A percentile compares a stretch with the other conserved stretches of the same genome.
Evolutionary conservation across 345 rosid genomes (phyloP).

Genomic region (Eucalyptus leucophloia): DNA sequence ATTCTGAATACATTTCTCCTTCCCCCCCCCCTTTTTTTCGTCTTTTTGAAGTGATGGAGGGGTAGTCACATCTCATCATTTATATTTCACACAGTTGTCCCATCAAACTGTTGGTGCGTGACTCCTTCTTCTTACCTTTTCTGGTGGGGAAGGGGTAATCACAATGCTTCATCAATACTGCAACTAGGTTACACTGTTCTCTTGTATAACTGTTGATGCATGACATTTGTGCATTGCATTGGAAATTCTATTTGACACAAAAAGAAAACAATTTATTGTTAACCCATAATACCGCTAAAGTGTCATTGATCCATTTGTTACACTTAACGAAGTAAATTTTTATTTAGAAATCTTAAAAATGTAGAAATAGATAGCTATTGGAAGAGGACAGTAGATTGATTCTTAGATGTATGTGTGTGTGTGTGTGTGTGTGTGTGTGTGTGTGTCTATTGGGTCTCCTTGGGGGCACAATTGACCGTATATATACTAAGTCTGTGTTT

Average conservation of each 20-base stretch:
- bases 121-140: neutral
- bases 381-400: neutral
- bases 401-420: neutral
- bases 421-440: neutral
- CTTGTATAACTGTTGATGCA: neutral
- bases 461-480: neutral
- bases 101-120: neutral
- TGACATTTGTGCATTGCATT: neutral
- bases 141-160: neutral
- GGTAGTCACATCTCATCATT: neutral
- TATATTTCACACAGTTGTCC: neutral
- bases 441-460: neutral
- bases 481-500: neutral
- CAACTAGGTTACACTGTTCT: neutral
- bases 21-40: too few relatives aligned
- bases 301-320: neutral
- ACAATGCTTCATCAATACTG: neutral
- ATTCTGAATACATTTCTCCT: neutral
- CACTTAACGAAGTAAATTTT: neutral
- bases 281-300: neutral
- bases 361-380: neutral
- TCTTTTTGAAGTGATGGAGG: rapidly evolving
- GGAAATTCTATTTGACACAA: neutral
- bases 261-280: neutral
- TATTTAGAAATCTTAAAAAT: neutral